Percentiles rank a stretch among this genome's conserved stretches.
Evolutionary conservation across 805 yeast genomes (phyloP).

Genomic region (Lipomyces mesembrius): DNA sequence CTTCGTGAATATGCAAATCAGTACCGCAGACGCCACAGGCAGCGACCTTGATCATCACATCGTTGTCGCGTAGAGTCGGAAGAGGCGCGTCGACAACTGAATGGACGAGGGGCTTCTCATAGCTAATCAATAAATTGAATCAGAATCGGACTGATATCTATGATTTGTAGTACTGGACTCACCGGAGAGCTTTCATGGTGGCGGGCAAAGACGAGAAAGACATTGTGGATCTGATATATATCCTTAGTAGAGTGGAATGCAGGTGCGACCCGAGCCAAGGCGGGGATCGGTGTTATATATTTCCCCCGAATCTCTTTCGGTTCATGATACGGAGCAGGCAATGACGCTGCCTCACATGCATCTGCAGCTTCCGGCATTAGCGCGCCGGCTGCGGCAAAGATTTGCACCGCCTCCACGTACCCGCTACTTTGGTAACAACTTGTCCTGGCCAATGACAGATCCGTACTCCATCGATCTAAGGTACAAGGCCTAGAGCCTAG

Average conservation of each 20-base stretch:
- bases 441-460: neutral
- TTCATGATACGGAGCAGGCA: neutral
- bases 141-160: neutral
- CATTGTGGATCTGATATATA: constrained; percentile 7
- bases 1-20: constrained; percentile 36
- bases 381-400: neutral
- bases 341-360: neutral
- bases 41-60: constrained; percentile 33
- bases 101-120: constrained; percentile 32
- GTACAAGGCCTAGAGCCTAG: neutral
- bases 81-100: constrained; percentile 28
- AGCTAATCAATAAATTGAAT: constrained; percentile 10
- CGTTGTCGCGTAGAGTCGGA: constrained; percentile 30
- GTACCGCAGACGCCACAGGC: constrained; percentile 38
- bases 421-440: neutral
- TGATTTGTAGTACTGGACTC: neutral
- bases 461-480: neutral
- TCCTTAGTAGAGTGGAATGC: neutral
- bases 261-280: neutral
- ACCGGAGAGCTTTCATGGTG: constrained; percentile 36
- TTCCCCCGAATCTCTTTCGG: neutral
- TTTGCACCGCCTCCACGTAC: neutral
- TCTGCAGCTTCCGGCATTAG: neutral
- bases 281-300: neutral
- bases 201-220: constrained; percentile 22